Evolutionary conservation across 805 yeast species (phyloP), one percentile per base, ranked within the genome.

Genomic region (Hanseniaspora nectarophila): DNA sequence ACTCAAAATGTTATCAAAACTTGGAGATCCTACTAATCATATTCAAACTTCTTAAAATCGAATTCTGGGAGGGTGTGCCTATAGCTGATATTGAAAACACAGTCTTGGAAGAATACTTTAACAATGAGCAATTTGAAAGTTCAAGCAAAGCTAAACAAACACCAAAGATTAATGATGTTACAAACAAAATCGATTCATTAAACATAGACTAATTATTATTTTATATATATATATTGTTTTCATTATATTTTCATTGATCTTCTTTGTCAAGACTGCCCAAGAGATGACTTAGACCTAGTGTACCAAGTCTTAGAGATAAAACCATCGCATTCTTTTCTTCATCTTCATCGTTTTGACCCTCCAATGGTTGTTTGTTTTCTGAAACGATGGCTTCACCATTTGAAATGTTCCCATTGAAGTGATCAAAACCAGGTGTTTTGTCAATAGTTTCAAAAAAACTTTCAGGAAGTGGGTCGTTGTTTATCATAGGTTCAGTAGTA

Each of bases 231-330:
- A 9, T 16, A 15, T 26, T n/a, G 42, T 37, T 33, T 15, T 33
- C 9, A 6, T 3, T 9, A 28, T 9, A 28, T 6, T 12, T 28
- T 12, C 9, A 8, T 31, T 18, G 29, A 23, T 31, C 10, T 42
- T 28, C 26, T 10, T 42, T 28, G n/a, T 42, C 40, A 5, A 46
- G 6, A 21, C 21, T 48, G 1, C 39, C 53, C 15, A 49, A 16
- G 20, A 49, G 16, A 28, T 49, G 26, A 28, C 45, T 40, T 18
- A 49, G 34, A 21, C 53, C 46, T 12, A 49, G 23, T 4, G 32
- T 28, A 5, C 35, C 46, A 10, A 46, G 53, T 34, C 53, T 49
- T 20, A 49, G 34, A n/a, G 53, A 42, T 13, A 49, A 49, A 24
- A 49, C 43, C 38, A 42, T n/a, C 5, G 53, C 53, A 2, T 20